These are phyloP conservation scores for Umbelopsis sp. DNA, from an alignment of 192 early-diverging fungal genomes.

Conservation along the genomic window DNA sequence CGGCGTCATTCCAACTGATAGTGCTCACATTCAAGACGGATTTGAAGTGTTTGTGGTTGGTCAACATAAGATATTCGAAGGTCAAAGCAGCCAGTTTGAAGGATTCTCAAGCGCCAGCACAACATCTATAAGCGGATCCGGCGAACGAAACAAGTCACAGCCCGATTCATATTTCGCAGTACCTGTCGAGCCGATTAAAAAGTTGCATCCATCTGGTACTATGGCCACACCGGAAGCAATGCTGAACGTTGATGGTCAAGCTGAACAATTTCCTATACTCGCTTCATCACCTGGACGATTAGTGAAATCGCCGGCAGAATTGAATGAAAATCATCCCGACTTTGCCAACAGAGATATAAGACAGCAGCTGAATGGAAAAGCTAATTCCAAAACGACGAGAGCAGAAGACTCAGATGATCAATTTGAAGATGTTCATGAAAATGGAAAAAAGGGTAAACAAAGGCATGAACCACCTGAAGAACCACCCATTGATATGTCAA, in stretches of 20 bases:
- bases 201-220: neutral
- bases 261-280: neutral
- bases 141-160: neutral
- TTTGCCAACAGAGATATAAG: too few relatives aligned
- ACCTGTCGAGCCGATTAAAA: neutral
- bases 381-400: too few relatives aligned
- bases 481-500: neutral
- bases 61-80: slow-evolving; percentile 17
- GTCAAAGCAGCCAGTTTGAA: neutral
- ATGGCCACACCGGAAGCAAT: slow-evolving; percentile 1
- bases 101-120: slow-evolving; percentile 2
- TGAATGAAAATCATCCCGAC: neutral
- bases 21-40: neutral
- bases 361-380: too few relatives aligned
- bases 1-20: neutral
- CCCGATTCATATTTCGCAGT: neutral
- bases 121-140: neutral
- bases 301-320: neutral
- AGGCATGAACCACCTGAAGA: neutral
- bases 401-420: too few relatives aligned
- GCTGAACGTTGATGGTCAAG: neutral
- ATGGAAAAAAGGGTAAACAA: too few relatives aligned
- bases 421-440: too few relatives aligned
- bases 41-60: slow-evolving; percentile 15
- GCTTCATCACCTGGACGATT: neutral